Base-by-base conservation (phyloP, 1,284 basidiomycete genomes). In the Xanthoconium separans region DNA sequence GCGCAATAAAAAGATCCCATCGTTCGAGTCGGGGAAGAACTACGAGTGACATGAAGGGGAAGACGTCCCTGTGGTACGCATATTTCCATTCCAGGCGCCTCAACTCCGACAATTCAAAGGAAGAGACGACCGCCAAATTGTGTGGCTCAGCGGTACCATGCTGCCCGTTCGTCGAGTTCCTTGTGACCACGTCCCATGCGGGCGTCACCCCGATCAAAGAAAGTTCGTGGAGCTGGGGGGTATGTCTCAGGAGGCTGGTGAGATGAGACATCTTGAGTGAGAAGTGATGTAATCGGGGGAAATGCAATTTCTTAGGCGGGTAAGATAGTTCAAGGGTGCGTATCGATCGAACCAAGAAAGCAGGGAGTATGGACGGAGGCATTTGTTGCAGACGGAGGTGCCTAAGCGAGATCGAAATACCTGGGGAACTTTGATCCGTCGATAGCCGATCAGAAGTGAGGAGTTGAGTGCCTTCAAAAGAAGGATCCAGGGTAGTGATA, bases 301-400 rank as follows among this genome's bases (percentile, higher is more conserved):
- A 42, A 30, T 61, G 51, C 18, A 50, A 55, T 57, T 63, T 73
- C 59, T 63, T 68, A 29, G 67, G 69, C 3, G 70, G 63, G 52
- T 70, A 77, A 22, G 61, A 65, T 33, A 80, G 61, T 50, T 78
- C 75, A n/a, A 80, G 67, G 18, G 65, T 68, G 50, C 58, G 65
- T 44, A 80, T 62, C 52, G 74, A 72, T 31, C 62, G 59, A 46
- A 78, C 59, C 47, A 75, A 66, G 48, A 64, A 62, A 6, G 62
- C 53, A 12, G 75, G 70, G 5, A 78, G 62, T 47, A 65, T 65
- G 39, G 70, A 70, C 18, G 73, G 62, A 24, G 77, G 75, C 24
- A 81, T 60, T 60, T 76, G 68, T 50, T 73, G 68, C 22, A 79
- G 55, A 51, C 73, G 71, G 27, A 80, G 71, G 56, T 70, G 61